Evolutionary conservation across 2,329 filamentous ascomycete genomes (phyloP).

Genomic region (Anthostomella pinea): DNA sequence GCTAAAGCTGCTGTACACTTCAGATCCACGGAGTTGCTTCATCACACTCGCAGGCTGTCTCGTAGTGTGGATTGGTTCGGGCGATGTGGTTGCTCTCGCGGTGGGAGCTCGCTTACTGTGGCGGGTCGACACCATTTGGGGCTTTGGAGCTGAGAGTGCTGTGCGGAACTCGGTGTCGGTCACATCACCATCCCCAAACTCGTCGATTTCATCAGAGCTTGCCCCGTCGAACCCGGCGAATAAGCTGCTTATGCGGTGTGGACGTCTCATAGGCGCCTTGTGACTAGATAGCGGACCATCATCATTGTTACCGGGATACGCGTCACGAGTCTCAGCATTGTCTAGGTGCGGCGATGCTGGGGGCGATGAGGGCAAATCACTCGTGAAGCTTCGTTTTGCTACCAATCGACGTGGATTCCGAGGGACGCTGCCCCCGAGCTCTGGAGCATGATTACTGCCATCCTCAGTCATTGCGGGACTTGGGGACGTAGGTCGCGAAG

Average conservation of each 20-base stretch:
- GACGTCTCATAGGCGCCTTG: conserved; percentile 61
- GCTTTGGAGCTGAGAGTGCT: conserved; percentile 61
- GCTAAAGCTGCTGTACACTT: conserved; percentile 45
- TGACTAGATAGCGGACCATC: conserved; percentile 67
- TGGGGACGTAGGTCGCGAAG: conserved; percentile 58
- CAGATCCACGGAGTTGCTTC: conserved; percentile 38
- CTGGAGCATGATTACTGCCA: conserved; percentile 45
- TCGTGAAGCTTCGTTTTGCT: conserved; percentile 41
- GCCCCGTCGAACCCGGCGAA: conserved; percentile 79
- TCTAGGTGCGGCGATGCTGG: conserved; percentile 28
- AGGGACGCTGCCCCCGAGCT: conserved; percentile 54
- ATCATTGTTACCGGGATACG: conserved; percentile 77
- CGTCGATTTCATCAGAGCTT: conserved; percentile 65
- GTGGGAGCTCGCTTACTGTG: conserved; percentile 42
- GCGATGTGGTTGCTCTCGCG: conserved; percentile 38
- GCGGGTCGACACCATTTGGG: conserved; percentile 39
- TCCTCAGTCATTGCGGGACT: conserved; percentile 35
- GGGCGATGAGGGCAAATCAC: conserved; percentile 51
- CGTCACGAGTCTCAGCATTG: conserved; percentile 52
- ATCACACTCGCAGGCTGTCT: conserved; percentile 30
- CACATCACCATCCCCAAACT: conserved; percentile 58
- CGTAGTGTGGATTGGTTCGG: conserved; percentile 36
- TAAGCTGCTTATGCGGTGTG: conserved; percentile 77
- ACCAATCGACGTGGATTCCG: conserved; percentile 58
- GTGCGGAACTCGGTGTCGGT: conserved; percentile 68